Evolutionary conservation across 768 basidiomycete species (phyloP).

Genomic region (Kwoniella dendrophila): DNA sequence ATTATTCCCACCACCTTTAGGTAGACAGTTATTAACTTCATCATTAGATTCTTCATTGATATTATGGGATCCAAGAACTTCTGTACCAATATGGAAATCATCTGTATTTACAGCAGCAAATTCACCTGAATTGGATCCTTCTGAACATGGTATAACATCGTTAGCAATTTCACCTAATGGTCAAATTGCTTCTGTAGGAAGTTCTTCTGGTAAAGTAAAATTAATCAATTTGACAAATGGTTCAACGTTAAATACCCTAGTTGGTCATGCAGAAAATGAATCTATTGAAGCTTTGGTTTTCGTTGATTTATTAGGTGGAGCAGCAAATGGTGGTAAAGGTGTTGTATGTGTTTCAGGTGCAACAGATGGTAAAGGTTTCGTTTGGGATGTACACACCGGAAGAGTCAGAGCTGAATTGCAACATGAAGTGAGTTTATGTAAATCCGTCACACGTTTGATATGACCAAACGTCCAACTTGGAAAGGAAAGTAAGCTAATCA

Average conservation of each 20-base stretch:
- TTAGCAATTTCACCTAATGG: constrained; percentile 82
- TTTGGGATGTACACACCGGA: constrained; percentile 92
- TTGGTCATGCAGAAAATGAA: constrained; percentile 81
- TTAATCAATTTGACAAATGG: constrained; percentile 86
- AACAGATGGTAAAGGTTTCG: constrained; percentile 89
- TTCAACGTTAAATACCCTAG: constrained; percentile 73
- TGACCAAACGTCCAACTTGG: no score
- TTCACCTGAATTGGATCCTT: constrained; percentile 60
- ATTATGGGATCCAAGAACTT: constrained; percentile 85
- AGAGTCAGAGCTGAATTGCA: constrained; percentile 76
- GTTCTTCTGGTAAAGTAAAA: constrained; percentile 78
- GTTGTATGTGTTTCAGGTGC: constrained; percentile 76
- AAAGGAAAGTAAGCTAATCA: no score
- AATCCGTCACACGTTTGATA: neutral
- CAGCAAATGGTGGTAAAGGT: constrained; percentile 57
- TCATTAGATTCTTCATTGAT: constrained; percentile 79
- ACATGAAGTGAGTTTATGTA: constrained; percentile 67
- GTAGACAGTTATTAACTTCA: constrained; percentile 85
- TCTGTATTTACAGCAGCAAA: constrained; percentile 41
- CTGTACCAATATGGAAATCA: constrained; percentile 72
- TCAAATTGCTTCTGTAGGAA: constrained; percentile 88
- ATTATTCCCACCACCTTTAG: constrained; percentile 82
- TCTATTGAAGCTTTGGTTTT: constrained; percentile 86
- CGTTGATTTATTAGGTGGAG: constrained; percentile 70
- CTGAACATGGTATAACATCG: constrained; percentile 78